Base-by-base conservation (phyloP, 2,329 filamentous ascomycete genomes). In the Aureobasidium sp. region DNA sequence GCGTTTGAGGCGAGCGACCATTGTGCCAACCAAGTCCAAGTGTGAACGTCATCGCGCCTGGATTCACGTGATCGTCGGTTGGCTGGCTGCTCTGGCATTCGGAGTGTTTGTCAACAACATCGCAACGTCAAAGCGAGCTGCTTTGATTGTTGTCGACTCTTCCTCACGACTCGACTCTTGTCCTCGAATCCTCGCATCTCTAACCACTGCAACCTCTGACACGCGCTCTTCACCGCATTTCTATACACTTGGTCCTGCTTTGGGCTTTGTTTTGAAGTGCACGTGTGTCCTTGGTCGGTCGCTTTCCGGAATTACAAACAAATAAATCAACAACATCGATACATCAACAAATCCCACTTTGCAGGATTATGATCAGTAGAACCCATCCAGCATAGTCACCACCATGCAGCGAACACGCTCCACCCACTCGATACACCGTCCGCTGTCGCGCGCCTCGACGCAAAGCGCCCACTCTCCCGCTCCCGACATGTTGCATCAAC, bases 401-500 rank as follows among this genome's bases (percentile, higher is more conserved):
- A 55, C 40, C 24, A 58, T 58, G 57, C 55, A 58, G 52, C 57
- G 57, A 29, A 56, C 51, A 39, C 53, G 57, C 40, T 58, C 57
- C 17, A 40, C 37, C 25, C 51, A 58, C 42, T 55, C 55, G 27
- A 55, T 56, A 40, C 51, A 58, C 21, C 45, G 57, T 21, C 57
- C 57, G 14, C 40, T 56, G 35, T 58, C 57, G 21, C 51, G 57
- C 39, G 57, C 57, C 40, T 58, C 57, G 24, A 58, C 57, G 3
- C 53, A 54, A 14, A 56, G 54, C 34, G 57, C 57, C 19, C 44
- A 56, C 41, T 58, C 57, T 24, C 57, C 57, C 17, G 57, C 57
- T 19, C 57, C 57, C 44, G 57, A 58, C 25, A 49, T 58, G 45
- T 21, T 56, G 16, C 48, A 55, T 19, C 55, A 56, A 58, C 57